Evolutionary conservation across 257 asterid species (phyloP), one percentile per base, ranked within the genome.

Genomic region (Solanum chilense): DNA sequence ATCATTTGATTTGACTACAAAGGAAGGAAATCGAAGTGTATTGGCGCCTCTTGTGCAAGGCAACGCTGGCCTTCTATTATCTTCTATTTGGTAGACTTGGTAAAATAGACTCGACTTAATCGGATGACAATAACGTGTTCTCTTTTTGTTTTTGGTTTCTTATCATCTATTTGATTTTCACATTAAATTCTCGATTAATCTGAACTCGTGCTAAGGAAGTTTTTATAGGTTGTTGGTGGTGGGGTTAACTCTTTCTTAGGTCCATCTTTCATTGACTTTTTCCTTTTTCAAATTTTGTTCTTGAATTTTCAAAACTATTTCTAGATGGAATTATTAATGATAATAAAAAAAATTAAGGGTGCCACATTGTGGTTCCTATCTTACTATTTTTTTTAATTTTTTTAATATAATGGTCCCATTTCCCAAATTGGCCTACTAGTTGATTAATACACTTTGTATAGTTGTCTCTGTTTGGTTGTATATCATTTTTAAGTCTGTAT

Each of bases 171-270:
- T 0, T 25, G 9, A 14, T 66, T 5, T 4, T 31, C 42, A 12
- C 7, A 31, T 15, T 15, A 1, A 9, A 9, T 15, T 29, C 14
- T 31, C 7, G 41, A 27, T 27, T 25, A 68, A 68, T 27, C 0
- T 68, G 21, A 15, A 12, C 18, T 25, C 0, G 21, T 5, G 11
- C 0, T 2, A 8, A 6, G 37, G 0, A 66, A 1, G 0, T 13
- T 64, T 64, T n/a, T 25, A 64, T 18, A 58, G 25, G 66, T 58
- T 20, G 25, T 20, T 58, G 66, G 5, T 5, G 66, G 5, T 20
- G 11, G 31, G 20, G 29, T 74, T 76, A 23, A 76, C 37, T 2
- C 60, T 76, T 76, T 41, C 4, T 76, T 76, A 41, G 37, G 7
- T 42, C 62, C 21, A 42, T 44, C 5, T 77, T 25, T n/a, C 14